Base-by-base conservation (phyloP, 257 asterid species). In the Misopates orontium region DNA sequence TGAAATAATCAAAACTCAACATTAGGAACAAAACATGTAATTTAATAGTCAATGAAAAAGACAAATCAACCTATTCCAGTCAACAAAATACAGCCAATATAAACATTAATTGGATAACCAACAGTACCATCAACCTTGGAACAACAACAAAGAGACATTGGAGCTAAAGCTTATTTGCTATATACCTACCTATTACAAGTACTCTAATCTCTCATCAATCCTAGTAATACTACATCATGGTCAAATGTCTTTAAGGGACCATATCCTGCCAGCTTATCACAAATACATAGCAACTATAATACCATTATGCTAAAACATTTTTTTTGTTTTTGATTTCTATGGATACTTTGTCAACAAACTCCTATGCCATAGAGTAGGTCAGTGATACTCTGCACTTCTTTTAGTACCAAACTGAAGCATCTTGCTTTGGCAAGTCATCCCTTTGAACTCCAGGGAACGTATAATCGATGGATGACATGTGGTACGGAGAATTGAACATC, bases 401-500 rank as follows among this genome's bases (percentile, higher is more conserved):
- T 44, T 69, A 84, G 78, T 66, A 90, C 97, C 97, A 90, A 23
- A 79, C 68, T 0, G 84, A 19, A 24, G 44, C 69, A 54, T 89
- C 86, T 64, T 77, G 87, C 72, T 82, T 87, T 10, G 78, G 57
- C 49, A 70, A 5, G 61, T 76, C 72, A 19, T 36, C 42, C 11
- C 11, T 36, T 36, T 9, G 20, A 5, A 19, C 76, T 14, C 76
- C 85, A 0, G 76, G 69, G 18, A 85, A 70, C 0, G 69, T 8
- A 14, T 67, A 86, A 51, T 84, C 88, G 7, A 72, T 39, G 8
- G 87, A 16, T 0, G 77, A 47, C 7, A 82, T 15, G 44, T 74
- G 77, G 72, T 82, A 84, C 0, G 95, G 84, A 14, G 90, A 71
- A 31, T 83, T 75, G 18, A 82, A 87, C 86, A 82, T 84, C 72